Percentiles rank a stretch among this genome's conserved stretches.
Conservation (phyloP, 768 basidiomycete genomes). For the Calocybe cyanea region DNA sequence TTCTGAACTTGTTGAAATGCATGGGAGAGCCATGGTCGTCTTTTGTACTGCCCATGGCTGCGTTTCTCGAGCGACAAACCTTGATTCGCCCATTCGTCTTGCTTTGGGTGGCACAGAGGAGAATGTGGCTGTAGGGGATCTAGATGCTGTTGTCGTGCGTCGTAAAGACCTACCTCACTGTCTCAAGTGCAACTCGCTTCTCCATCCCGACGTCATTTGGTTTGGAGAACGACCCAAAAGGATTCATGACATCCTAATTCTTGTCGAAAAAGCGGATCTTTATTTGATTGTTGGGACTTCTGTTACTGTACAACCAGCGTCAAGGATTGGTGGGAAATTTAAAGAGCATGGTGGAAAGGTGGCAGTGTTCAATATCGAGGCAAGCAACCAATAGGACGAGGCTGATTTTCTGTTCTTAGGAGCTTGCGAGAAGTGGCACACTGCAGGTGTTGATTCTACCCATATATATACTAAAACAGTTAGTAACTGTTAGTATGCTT, state of each 20-base stretch:
- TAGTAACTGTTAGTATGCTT: too few species aligned
- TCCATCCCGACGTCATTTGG: constrained; percentile 56
- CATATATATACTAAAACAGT: too few species aligned
- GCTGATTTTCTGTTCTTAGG: constrained; percentile 52
- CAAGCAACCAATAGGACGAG: constrained; percentile 30
- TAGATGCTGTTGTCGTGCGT: constrained; percentile 35
- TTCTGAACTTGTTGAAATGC: too few species aligned
- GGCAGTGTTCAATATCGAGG: constrained; percentile 37
- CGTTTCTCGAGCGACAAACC: constrained; percentile 34
- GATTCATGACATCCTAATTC: constrained; percentile 33
- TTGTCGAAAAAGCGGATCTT: constrained; percentile 45
- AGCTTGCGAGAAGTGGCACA: constrained; percentile 36
- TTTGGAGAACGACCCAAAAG: constrained; percentile 45
- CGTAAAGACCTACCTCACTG: constrained; percentile 39
- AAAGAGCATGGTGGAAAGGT: constrained; percentile 33
- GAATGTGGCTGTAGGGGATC: constrained; percentile 27
- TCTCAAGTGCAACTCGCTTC: constrained; percentile 36
- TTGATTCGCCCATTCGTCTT: constrained; percentile 39
- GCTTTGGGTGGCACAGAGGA: constrained; percentile 41
- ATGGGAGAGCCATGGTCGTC: constrained; percentile 54
- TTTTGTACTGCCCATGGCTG: constrained; percentile 43
- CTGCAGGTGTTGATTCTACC: too few species aligned
- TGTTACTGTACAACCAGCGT: constrained; percentile 44
- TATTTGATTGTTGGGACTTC: constrained; percentile 55
- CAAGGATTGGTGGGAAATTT: constrained; percentile 31